A percentile compares a stretch with the other conserved stretches of the same genome.
Evolutionary conservation across 176 grass and related monocot species (phyloP).

Genomic region (Musa schizocarpa): DNA sequence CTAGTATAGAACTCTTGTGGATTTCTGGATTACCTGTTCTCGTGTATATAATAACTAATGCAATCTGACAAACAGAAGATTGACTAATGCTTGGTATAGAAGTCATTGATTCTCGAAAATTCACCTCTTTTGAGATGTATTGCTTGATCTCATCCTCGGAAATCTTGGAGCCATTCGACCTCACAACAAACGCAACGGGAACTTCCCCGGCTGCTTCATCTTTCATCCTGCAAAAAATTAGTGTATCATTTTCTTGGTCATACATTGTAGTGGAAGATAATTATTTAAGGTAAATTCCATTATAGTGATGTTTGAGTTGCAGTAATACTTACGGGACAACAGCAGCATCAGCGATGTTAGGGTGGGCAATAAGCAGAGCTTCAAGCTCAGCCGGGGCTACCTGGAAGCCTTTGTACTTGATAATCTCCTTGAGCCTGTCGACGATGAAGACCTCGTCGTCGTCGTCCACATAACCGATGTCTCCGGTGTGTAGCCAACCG

Average conservation of each 20-base stretch:
- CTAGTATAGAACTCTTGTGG: too few relatives aligned
- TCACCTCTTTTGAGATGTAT: constrained; percentile 83
- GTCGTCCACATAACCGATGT: constrained; percentile 74
- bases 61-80: too few relatives aligned
- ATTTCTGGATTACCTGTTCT: too few relatives aligned
- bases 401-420: constrained; percentile 94
- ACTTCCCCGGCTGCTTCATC: constrained; percentile 76
- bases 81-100: too few relatives aligned
- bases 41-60: too few relatives aligned
- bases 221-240: constrained; percentile 49
- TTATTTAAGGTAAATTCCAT: background rate
- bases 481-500: constrained; percentile 87
- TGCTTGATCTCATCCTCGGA: constrained; percentile 80
- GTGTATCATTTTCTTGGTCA: too few relatives aligned
- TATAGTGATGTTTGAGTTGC: background rate
- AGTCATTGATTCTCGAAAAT: background rate
- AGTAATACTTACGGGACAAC: constrained; percentile 70
- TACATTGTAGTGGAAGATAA: background rate
- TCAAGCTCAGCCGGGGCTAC: constrained; percentile 89
- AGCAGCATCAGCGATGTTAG: constrained; percentile 66
- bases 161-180: constrained; percentile 57
- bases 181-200: constrained; percentile 80
- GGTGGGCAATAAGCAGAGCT: constrained; percentile 72
- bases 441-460: constrained; percentile 92
- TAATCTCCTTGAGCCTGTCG: constrained; percentile 92